Conservation (phyloP, 2,329 filamentous ascomycete species). For the Aspergillus ibericus region DNA sequence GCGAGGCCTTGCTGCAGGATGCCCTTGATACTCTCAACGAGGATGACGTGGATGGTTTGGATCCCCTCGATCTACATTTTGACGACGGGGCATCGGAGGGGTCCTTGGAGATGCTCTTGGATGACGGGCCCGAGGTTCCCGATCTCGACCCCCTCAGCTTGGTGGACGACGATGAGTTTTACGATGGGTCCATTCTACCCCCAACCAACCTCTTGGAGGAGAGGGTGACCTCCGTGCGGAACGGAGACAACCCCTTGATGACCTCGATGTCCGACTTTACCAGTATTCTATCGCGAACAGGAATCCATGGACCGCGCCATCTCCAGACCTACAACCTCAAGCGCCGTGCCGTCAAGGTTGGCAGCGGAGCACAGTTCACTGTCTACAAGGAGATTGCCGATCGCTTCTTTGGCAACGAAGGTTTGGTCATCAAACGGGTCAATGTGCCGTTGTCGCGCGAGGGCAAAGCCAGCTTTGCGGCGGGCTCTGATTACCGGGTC, state of each 20-base stretch:
- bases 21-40: neutral
- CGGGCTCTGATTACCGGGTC: slow-evolving; percentile 24
- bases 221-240: slow-evolving; percentile 26
- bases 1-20: neutral
- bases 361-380: slow-evolving; percentile 28
- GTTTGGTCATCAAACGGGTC: slow-evolving; percentile 29
- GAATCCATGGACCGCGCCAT: slow-evolving; percentile 27
- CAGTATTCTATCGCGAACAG: slow-evolving; percentile 27
- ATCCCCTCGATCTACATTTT: neutral
- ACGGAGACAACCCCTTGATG: slow-evolving; percentile 25
- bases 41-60: neutral
- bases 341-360: slow-evolving; percentile 25
- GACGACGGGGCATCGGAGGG: neutral
- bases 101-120: neutral
- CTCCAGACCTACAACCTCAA: slow-evolving; percentile 24
- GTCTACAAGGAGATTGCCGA: slow-evolving; percentile 23
- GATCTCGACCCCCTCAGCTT: neutral
- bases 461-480: slow-evolving; percentile 20
- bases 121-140: neutral
- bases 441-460: slow-evolving; percentile 26
- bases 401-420: slow-evolving; percentile 17
- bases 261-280: slow-evolving; percentile 30
- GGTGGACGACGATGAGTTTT: slow-evolving; percentile 5
- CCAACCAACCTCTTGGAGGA: slow-evolving; percentile 25
- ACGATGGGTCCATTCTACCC: neutral